phyloP scores from a whole-genome alignment of 2,329 filamentous ascomycete genomes.

The Pseudogymnoascus sp. region DNA sequence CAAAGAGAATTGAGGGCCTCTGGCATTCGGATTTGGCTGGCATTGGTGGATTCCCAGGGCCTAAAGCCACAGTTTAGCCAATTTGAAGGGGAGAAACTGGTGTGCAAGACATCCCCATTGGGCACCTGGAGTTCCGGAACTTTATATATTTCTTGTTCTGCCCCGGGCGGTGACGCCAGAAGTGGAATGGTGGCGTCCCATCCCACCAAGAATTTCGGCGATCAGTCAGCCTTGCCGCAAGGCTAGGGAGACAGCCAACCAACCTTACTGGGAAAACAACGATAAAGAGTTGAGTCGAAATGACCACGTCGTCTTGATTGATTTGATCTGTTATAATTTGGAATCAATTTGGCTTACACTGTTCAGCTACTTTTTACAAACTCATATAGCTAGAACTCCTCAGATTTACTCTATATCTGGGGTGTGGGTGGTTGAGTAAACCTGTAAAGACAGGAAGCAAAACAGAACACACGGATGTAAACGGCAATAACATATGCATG shows the following conservation, averaged over 20 bases:
- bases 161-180: constrained; percentile 2
- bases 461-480: background rate
- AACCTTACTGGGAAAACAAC: background rate
- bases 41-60: constrained; percentile 4
- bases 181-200: constrained; percentile 4
- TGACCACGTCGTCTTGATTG: background rate
- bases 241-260: background rate
- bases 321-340: background rate
- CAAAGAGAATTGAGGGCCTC: constrained; percentile 58
- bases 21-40: background rate
- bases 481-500: background rate
- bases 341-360: background rate
- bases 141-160: constrained; percentile 7
- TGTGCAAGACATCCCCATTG: background rate
- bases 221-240: constrained; percentile 3
- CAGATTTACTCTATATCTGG: background rate
- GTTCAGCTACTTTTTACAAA: background rate
- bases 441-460: background rate
- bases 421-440: background rate
- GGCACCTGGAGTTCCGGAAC: background rate
- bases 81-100: background rate
- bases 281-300: background rate
- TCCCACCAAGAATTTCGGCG: constrained; percentile 3
- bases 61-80: background rate
- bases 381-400: background rate